Base-by-base conservation (phyloP, 1,284 basidiomycete genomes). In the Leccinum angustisporum region DNA sequence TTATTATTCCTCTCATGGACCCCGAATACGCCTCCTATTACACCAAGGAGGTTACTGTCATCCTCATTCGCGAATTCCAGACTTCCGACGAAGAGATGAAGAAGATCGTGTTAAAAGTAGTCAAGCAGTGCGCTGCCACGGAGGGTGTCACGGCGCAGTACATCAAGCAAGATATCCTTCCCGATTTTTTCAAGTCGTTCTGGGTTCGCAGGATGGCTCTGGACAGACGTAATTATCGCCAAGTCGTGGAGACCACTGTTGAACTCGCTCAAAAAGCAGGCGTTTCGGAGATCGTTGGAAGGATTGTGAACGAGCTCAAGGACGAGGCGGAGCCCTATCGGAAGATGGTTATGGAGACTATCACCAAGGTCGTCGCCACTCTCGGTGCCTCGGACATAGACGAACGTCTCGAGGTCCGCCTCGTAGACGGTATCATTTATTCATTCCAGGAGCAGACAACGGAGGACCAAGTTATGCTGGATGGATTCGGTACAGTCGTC, bases 311-410 rank as follows among this genome's bases (percentile, higher is more conserved):
- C 73, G 95, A 97, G 73, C 81, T 99, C 66, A 99, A 99, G 81
- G 94, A 97, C 70, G 94, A 96, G 75, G 91, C 91, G 1, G 97
- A 99, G 79, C 95, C 95, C 6, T 98, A 97, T 82, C 84, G 97
- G 67, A 98, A 98, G 83, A 99, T 99, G 97, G 96, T 98, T 50
- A 99, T 99, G 97, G 97, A 99, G 80, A 98, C 97, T 0, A 98
- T 99, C 69, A 97, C 95, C 25, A 97, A 98, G 75, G 97, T 99
- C 43, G 85, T 99, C 34, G 88, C 90, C 7, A 91, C 90, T 11
- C 86, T 97, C 4, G 96, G 97, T 61, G 94, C 97, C 2, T 94
- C 96, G 1, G 97, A 99, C 72, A 93, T 99, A 62, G 97, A 99
- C 72, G 95, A 99, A 76, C 85, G 95, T 56, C 82, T 99, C 54